Conservation (phyloP, 257 asterid genomes). For the Lavandula angustifolia region DNA sequence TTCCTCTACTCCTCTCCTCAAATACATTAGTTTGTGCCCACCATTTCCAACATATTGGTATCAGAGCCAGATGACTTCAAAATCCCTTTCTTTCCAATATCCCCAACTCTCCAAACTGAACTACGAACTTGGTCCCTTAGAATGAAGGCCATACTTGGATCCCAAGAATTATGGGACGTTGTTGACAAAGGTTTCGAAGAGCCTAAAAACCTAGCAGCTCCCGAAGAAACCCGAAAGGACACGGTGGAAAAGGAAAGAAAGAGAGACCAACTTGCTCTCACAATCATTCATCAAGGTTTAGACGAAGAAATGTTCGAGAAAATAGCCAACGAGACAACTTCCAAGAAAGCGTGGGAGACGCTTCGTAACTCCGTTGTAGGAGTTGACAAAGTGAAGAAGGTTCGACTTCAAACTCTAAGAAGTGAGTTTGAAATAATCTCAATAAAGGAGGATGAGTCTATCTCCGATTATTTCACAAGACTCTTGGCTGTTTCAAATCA, state of each 20-base stretch:
- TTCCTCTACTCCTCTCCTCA: too few species aligned
- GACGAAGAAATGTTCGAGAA: too few species aligned
- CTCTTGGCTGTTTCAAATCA: too few species aligned
- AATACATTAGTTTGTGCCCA: too few species aligned
- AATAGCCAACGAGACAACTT: too few species aligned
- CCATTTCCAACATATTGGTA: neutral
- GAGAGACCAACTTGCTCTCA: neutral
- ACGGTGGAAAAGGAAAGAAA: neutral
- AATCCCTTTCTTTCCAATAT: neutral
- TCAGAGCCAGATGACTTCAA: neutral
- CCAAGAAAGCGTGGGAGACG: too few species aligned
- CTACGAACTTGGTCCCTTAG: slow-evolving; percentile 2
- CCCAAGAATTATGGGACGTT: slow-evolving; percentile 4
- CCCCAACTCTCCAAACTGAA: neutral
- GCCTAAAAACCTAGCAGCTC: neutral
- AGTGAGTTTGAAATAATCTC: neutral
- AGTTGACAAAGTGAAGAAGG: too few species aligned
- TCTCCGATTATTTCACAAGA: too few species aligned
- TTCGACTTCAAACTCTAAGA: too few species aligned
- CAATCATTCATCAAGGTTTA: neutral
- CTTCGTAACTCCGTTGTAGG: too few species aligned
- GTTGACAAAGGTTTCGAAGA: neutral
- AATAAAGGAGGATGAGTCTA: neutral
- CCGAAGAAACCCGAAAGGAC: neutral
- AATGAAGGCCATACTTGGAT: neutral